Percentiles rank a stretch among this genome's conserved stretches.
phyloP scores from a whole-genome alignment of 108 stramenopile genomes.

The Conticribra weissflogii region DNA sequence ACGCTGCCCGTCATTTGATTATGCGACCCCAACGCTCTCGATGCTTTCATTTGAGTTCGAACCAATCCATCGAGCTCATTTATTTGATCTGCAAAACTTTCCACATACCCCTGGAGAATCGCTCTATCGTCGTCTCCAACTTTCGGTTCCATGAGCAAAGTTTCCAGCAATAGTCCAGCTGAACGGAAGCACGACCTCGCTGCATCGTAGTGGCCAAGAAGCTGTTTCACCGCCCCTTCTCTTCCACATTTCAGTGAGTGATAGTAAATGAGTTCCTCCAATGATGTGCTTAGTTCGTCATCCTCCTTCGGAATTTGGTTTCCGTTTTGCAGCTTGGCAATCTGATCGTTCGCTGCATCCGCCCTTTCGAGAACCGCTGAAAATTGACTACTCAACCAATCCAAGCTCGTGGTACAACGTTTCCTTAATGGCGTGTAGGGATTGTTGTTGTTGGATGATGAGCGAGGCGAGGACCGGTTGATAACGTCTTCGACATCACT shows the following conservation, averaged over 20 bases:
- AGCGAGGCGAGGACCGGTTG: slow-evolving; percentile 10
- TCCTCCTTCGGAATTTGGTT: slow-evolving; percentile 10
- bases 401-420: slow-evolving; percentile 72
- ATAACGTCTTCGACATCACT: slow-evolving; percentile 60
- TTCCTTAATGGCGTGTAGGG: slow-evolving; percentile 56
- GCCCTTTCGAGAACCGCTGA: slow-evolving; percentile 84
- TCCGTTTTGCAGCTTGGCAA: slow-evolving; percentile 54
- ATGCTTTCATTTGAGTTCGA: slow-evolving; percentile 22
- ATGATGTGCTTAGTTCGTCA: slow-evolving; percentile 28
- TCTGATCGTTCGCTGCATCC: slow-evolving; percentile 79
- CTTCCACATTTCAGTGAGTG: slow-evolving; percentile 81
- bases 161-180: slow-evolving; percentile 84
- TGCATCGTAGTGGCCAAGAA: slow-evolving; percentile 81
- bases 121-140: slow-evolving; percentile 71
- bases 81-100: slow-evolving; percentile 85
- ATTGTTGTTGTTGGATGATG: slow-evolving; percentile 33
- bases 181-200: slow-evolving; percentile 85
- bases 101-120: slow-evolving; percentile 80
- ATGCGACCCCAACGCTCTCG: slow-evolving; percentile 3
- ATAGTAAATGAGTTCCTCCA: slow-evolving; percentile 88
- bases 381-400: slow-evolving; percentile 80
- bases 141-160: slow-evolving; percentile 84
- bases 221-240: slow-evolving; percentile 86
- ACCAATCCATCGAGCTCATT: slow-evolving; percentile 76
- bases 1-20: slow-evolving; percentile 1